Conservation (phyloP, 192 early-diverging fungal species). For the Backusella tarrabulga region DNA sequence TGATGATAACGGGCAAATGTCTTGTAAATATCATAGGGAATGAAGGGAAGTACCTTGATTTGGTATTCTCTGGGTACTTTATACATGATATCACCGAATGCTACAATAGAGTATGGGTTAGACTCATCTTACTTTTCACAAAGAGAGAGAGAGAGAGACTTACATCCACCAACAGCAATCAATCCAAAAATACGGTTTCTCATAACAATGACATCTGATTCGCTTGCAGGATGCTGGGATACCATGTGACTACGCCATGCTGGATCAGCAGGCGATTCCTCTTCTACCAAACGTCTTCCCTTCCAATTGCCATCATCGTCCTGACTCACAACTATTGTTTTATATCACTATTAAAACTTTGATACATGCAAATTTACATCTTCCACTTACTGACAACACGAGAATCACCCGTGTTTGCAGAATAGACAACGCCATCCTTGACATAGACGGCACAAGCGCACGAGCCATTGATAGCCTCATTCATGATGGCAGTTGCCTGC, state of each 20-base stretch:
- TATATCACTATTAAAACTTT: too few species aligned
- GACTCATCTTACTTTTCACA: not conserved
- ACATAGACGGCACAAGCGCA: constrained; percentile 56
- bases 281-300: constrained; percentile 57
- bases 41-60: constrained; percentile 45
- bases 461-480: constrained; percentile 46
- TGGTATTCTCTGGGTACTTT: constrained; percentile 48
- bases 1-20: constrained; percentile 39
- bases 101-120: constrained; percentile 28
- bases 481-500: constrained; percentile 32
- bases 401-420: constrained; percentile 55
- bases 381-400: constrained; percentile 45
- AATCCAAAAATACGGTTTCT: constrained; percentile 22
- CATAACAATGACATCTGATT: constrained; percentile 16
- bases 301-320: constrained; percentile 63
- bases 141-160: not conserved
- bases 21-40: constrained; percentile 36
- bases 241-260: constrained; percentile 41
- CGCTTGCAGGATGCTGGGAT: constrained; percentile 29
- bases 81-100: constrained; percentile 67
- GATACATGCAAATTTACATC: not conserved
- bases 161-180: constrained; percentile 37
- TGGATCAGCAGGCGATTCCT: constrained; percentile 39
- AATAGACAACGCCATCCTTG: constrained; percentile 47
- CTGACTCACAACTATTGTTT: constrained; percentile 59